Evolutionary conservation across 768 basidiomycete genomes (phyloP), one percentile per base, ranked within the genome.

Genomic region (Sporobolomyces phaffii): DNA sequence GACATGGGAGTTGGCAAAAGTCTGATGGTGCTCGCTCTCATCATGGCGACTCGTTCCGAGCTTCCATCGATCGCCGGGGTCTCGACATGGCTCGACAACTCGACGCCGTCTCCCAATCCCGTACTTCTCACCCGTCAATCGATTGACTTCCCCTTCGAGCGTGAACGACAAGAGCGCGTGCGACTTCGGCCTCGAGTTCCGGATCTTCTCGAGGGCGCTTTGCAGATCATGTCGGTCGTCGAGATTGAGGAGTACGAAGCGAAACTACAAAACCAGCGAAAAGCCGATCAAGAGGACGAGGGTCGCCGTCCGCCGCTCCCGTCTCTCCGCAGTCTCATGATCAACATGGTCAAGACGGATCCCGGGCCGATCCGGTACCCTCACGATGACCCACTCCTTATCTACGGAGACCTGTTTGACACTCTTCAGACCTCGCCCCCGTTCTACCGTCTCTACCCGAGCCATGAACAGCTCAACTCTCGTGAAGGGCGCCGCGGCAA

Each of bases 1-100:
- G 78, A 78, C 41, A 78, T 79, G 78, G 78, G 78, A 5, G 73
- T 73, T 1, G 78, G 78, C 11, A 79, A 79, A 65, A 77, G 77
- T 1, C 56, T 76, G 22, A 79, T 79, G 63, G 71, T 68, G 36
- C 72, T 79, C 53, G 69, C 75, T 4, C 73, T 77, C 38, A 74
- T 77, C 31, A 50, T 74, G 28, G 64, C 74, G 11, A 78, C 76
- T 2, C 70, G 50, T 1, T 61, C 33, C 64, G 73, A 64, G 64
- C 74, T 49, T 22, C 70, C 70, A 0, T 61, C 44, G 20, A 58
- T 60, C 10, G 51, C 70, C n/a, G 68, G 72, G 48, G 47, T 18
- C 41, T 38, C 67, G 60, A 31, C 69, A 57, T 49, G 44, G 65
- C 34, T 60, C 70, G 38, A 76, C 72, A 15, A 62, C 60, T 59